Evolutionary conservation across 768 basidiomycete genomes (phyloP).

Genomic region (Trametes cinnabarina): DNA sequence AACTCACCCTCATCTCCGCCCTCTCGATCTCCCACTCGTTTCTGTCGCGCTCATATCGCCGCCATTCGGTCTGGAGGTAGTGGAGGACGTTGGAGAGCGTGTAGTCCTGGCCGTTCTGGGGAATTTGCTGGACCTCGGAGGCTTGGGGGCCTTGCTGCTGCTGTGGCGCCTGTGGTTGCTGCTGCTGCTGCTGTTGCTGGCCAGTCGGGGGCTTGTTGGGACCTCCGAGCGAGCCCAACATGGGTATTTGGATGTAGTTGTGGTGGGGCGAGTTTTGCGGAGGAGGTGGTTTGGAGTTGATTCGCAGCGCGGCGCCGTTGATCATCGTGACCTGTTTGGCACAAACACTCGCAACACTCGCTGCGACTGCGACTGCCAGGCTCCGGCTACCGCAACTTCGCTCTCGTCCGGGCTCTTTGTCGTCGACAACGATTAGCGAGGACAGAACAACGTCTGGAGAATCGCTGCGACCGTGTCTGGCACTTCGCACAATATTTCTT

Average conservation of each 20-base stretch:
- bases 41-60: conserved; percentile 94
- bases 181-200: conserved; percentile 41
- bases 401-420: background rate
- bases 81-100: conserved; percentile 93
- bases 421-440: background rate
- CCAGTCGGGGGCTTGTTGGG: conserved; percentile 41
- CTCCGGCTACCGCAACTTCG: background rate
- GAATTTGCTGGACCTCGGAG: conserved; percentile 65
- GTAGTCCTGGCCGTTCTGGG: conserved; percentile 87
- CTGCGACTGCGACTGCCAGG: background rate
- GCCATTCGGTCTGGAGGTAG: conserved; percentile 97
- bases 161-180: conserved; percentile 36
- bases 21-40: conserved; percentile 99
- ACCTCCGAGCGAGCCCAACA: conserved; percentile 71
- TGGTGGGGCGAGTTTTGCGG: conserved; percentile 20
- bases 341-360: conserved; percentile 16
- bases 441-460: background rate
- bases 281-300: conserved; percentile 26
- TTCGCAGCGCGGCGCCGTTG: conserved; percentile 26
- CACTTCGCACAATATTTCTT: conserved; percentile 1
- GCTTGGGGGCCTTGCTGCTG: conserved; percentile 59
- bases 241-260: conserved; percentile 51
- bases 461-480: background rate
- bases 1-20: conserved; percentile 94
- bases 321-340: conserved; percentile 27